phyloP scores from a whole-genome alignment of 1,139 yeast genomes.

The Sugiyamaella xylanicola region DNA sequence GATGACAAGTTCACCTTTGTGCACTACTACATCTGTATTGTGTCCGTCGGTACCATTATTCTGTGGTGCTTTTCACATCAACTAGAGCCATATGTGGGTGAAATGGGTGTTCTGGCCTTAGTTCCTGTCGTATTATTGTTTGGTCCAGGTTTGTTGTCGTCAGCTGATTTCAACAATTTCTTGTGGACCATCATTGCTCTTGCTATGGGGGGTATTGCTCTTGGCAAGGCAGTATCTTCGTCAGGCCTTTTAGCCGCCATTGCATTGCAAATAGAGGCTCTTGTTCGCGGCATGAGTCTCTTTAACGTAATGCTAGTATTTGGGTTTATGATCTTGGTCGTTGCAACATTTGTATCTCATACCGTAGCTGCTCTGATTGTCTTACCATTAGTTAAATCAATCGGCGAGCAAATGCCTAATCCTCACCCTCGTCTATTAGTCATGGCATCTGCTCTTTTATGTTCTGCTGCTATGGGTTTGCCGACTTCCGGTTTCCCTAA shows the following conservation, averaged over 20 bases:
- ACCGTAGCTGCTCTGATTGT: slow-evolving; percentile 94
- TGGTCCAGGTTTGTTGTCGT: slow-evolving; percentile 80
- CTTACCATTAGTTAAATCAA: slow-evolving; percentile 83
- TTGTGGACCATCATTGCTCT: slow-evolving; percentile 91
- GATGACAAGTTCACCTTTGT: slow-evolving; percentile 68
- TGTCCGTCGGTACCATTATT: slow-evolving; percentile 69
- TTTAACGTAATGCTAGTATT: slow-evolving; percentile 73
- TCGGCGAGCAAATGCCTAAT: slow-evolving; percentile 69
- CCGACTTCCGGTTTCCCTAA: slow-evolving; percentile 98
- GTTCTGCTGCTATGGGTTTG: slow-evolving; percentile 93
- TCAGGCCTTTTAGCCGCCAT: slow-evolving; percentile 82
- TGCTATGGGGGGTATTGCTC: slow-evolving; percentile 96
- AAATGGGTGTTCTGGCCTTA: slow-evolving; percentile 85
- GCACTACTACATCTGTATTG: slow-evolving; percentile 68
- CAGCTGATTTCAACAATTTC: slow-evolving; percentile 88
- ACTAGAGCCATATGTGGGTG: slow-evolving; percentile 73
- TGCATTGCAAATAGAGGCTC: slow-evolving; percentile 65
- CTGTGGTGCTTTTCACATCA: slow-evolving; percentile 85
- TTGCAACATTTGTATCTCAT: slow-evolving; percentile 94
- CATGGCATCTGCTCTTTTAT: slow-evolving; percentile 80
- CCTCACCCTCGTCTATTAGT: slow-evolving; percentile 75
- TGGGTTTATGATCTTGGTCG: slow-evolving; percentile 73
- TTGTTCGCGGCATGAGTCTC: slow-evolving; percentile 58
- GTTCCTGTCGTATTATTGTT: slow-evolving; percentile 82
- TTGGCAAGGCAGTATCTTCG: slow-evolving; percentile 88